Evolutionary conservation across 2,329 filamentous ascomycete species (phyloP).

Genomic region (Botryotinia narcissicola): DNA sequence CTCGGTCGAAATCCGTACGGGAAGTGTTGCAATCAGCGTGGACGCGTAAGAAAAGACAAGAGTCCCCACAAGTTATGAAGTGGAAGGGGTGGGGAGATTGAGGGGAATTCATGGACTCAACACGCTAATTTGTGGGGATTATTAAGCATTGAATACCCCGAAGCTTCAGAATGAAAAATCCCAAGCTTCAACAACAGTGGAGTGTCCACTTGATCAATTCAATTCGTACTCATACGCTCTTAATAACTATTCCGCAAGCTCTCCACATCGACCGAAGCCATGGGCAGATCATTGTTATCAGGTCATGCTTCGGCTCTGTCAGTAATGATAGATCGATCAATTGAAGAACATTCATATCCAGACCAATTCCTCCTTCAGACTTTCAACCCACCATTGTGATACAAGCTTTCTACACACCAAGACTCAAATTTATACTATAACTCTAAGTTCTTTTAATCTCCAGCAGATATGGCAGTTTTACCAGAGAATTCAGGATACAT

Average conservation of each 20-base stretch:
- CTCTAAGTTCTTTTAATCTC: neutral
- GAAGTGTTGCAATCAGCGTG: neutral
- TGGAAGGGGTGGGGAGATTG: constrained; percentile 8
- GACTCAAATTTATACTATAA: neutral
- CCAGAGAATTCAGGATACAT: constrained; percentile 33
- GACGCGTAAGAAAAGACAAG: neutral
- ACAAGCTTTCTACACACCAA: constrained; percentile 2
- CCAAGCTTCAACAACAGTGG: constrained; percentile 6
- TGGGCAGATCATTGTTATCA: neutral
- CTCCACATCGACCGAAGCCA: constrained; percentile 8
- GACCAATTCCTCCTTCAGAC: neutral
- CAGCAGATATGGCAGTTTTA: constrained; percentile 28
- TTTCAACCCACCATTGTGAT: neutral
- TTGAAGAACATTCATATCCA: constrained; percentile 9
- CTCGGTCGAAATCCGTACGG: neutral
- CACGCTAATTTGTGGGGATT: constrained; percentile 9
- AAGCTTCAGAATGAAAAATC: constrained; percentile 3
- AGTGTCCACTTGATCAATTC: constrained; percentile 1
- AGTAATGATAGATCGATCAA: constrained; percentile 3
- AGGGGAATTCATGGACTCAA: constrained; percentile 1
- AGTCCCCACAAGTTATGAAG: constrained; percentile 7
- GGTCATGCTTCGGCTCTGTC: neutral
- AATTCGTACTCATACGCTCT: neutral
- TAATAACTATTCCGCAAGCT: constrained; percentile 1
- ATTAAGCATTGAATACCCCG: neutral